Evolutionary conservation across 495 filamentous ascomycete species (phyloP).

Genomic region (Penicillium tannophilum): DNA sequence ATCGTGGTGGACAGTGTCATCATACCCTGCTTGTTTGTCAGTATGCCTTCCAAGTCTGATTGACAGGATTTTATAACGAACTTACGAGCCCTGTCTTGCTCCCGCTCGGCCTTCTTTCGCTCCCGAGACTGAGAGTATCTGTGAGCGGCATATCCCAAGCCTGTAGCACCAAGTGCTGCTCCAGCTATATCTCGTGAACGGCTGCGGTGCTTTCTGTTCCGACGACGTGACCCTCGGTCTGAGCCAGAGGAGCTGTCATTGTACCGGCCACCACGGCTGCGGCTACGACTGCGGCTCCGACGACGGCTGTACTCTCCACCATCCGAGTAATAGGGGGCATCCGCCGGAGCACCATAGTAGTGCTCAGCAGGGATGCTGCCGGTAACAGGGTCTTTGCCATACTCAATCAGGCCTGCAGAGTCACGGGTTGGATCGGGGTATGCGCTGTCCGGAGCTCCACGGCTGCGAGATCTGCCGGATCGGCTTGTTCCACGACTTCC

Average conservation of each 20-base stretch:
- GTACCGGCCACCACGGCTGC: conserved; percentile 40
- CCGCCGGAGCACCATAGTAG: conserved; percentile 52
- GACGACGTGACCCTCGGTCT: conserved; percentile 40
- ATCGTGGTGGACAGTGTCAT: conserved; percentile 44
- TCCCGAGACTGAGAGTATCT: conserved; percentile 65
- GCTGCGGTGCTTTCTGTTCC: conserved; percentile 57
- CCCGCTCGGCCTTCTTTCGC: conserved; percentile 52
- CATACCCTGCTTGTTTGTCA: conserved; percentile 31
- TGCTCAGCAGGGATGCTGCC: conserved; percentile 51
- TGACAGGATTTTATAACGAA: conserved; percentile 6
- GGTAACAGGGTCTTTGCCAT: conserved; percentile 68
- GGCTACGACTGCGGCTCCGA: conserved; percentile 31
- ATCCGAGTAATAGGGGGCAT: conserved; percentile 45
- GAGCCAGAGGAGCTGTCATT: conserved; percentile 50
- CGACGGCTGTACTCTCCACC: conserved; percentile 35
- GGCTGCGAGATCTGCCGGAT: conserved; percentile 55
- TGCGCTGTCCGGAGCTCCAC: conserved; percentile 49
- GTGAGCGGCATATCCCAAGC: conserved; percentile 76
- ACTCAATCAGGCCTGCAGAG: conserved; percentile 76
- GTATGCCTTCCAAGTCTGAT: neutral
- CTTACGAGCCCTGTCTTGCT: conserved; percentile 27
- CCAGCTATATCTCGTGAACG: conserved; percentile 66
- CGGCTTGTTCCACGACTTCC: conserved; percentile 49
- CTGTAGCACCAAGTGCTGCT: conserved; percentile 69
- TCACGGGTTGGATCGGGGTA: conserved; percentile 59